Percentiles rank a stretch among this genome's conserved stretches.
These are phyloP conservation scores for Ceratocystis variospora DNA, from an alignment of 2,329 filamentous ascomycete species.

Conservation along the genomic window DNA sequence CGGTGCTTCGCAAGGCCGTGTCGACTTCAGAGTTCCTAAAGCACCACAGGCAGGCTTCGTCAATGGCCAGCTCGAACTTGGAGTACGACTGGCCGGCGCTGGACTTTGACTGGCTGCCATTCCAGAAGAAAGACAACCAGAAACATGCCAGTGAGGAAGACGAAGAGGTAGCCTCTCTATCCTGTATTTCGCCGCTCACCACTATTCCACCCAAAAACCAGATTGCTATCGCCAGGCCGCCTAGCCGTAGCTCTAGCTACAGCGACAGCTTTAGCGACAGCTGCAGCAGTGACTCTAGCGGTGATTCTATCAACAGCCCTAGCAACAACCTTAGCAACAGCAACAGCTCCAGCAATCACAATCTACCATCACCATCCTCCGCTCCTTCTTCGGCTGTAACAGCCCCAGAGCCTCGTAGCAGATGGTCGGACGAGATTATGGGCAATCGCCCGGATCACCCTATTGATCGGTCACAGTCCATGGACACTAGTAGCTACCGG, in stretches of 20 bases:
- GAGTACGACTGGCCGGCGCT: conserved; percentile 6
- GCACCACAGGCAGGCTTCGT: conserved; percentile 4
- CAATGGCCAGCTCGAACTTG: conserved; percentile 1
- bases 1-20: conserved; percentile 5
- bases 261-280: too few species aligned
- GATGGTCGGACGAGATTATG: conserved; percentile 2
- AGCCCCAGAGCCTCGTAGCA: neutral
- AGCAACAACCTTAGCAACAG: too few species aligned
- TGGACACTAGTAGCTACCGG: neutral
- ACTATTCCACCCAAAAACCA: neutral
- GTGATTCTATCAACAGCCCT: too few species aligned
- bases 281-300: too few species aligned
- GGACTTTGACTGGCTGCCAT: conserved; percentile 5
- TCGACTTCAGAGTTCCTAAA: neutral
- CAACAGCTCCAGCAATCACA: neutral
- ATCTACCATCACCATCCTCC: neutral
- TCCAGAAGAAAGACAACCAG: neutral
- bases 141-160: neutral
- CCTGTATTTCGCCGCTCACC: neutral
- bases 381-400: neutral
- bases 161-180: neutral
- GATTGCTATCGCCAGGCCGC: neutral
- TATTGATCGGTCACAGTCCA: neutral
- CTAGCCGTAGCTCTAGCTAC: neutral
- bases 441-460: neutral